Evolutionary conservation across 2,329 filamentous ascomycete species (phyloP), one percentile per base, ranked within the genome.

Genomic region (Ophiostoma novo-ulmi): DNA sequence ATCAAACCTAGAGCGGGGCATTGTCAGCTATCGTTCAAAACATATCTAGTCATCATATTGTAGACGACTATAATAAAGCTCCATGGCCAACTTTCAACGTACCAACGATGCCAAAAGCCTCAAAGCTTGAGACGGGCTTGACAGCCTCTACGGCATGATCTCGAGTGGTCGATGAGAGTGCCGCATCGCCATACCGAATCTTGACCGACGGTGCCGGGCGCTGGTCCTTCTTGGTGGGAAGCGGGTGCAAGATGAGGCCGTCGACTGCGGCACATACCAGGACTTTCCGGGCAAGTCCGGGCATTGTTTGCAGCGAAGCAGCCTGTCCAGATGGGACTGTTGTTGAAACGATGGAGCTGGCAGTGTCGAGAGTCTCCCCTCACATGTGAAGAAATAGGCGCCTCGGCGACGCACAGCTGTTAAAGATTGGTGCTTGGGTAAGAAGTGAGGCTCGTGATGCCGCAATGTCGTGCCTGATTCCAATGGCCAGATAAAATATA

Each of bases 241-340:
- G 81, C 36, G 91, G 89, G 76, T 95, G 92, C 64, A 97, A 85
- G 74, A 97, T 83, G 69, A 97, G 84, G 71, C 93, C 93, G 77
- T 97, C 93, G 70, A 90, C 87, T 36, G 92, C 89, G 70, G 93
- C 92, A 79, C 90, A 90, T 75, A 97, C 88, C 74, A 93, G 78
- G 70, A 97, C 82, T 80, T 95, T 96, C 78, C 91, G 90, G 72
- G 91, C 88, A 72, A 97, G 82, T 74, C 86, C 85, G 70, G 92
- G 89, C 93, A 96, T 95, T 48, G 72, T 78, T 14, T 41, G 22
- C 41, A 11, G 65, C 26, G 36, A 63, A 63, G 67, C 66, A 48
- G 26, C 66, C 68, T 13, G 44, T 58, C 44, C 41, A 26, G 36
- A 20, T 6, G 31, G 68, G 67, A 67, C 67, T 67, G 70, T 64